Base-by-base conservation (phyloP, 257 asterid species). In the Solanum microdontum region DNA sequence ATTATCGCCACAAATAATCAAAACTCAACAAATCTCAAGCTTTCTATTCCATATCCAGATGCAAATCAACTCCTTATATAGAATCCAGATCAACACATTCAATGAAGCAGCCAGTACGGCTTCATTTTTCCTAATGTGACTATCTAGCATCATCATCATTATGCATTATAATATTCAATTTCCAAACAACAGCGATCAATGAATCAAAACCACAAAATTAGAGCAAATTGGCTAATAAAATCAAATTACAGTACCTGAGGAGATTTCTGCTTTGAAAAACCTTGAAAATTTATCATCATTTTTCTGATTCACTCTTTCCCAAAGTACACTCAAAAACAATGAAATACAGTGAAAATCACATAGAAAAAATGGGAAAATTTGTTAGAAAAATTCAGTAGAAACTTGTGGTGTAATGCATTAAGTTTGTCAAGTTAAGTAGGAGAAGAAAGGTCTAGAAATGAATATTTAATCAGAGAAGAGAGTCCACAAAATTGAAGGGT, bases 201-300 rank as follows among this genome's bases (percentile, higher is more conserved):
- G 39, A n/a, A 21, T 45, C 21, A 30, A 55, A 58, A 83, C 70
- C 70, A 51, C 11, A 30, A 9, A 39, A 83, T 51, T 30, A 26
- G 23, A 82, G 19, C 60, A 12, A 13, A 36, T 62, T 66, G 2
- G 26, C 72, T 23, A 84, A 23, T 40, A 84, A 36, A 13, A 36
- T 26, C 14, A 75, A 84, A 60, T 6, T 3, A 75, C 37, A 32
- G 23, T 89, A 94, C 97, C 96, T 88, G 91, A 87, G 90, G 91
- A 84, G 96, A 91, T 91, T 88, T 93, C 83, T 90, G 86, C 90
- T 95, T 94, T 17, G 91, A 55, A 84, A 92, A 92, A 60, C 93
- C 93, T 48, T 93, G 91, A 88, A 76, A 91, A 87, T 8, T 89
- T 32, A 92, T 94, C 94, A 95, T 92, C 97, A 94, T 94, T 90